Evolutionary conservation across 179 eudicot species (phyloP).

Genomic region (Sideroxylon spinosum): DNA sequence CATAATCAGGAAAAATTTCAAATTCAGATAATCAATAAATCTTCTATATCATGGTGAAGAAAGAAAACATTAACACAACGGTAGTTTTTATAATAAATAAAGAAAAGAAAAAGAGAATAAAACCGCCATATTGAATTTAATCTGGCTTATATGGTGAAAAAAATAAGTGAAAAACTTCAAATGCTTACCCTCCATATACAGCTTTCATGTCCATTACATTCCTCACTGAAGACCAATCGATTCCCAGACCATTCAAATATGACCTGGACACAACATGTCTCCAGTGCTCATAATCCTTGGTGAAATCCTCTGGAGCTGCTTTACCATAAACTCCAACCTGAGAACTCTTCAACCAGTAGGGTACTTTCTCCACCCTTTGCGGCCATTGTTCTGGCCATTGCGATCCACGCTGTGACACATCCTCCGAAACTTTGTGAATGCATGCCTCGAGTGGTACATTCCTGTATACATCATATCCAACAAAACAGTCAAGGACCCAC

Average conservation of each 20-base stretch:
- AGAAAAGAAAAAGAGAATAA: no score
- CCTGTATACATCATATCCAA: constrained; percentile 30
- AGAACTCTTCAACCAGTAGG: constrained; percentile 53
- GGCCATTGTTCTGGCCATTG: constrained; percentile 64
- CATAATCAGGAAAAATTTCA: not conserved
- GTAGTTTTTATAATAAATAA: no score
- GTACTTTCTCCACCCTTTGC: constrained; percentile 35
- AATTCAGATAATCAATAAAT: not conserved
- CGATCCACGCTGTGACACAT: constrained; percentile 40
- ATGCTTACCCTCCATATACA: constrained; percentile 69
- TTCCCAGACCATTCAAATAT: constrained; percentile 56
- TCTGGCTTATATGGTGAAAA: no score
- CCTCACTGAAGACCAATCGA: constrained; percentile 57
- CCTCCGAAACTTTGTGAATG: constrained; percentile 50
- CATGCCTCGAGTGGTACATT: constrained; percentile 48
- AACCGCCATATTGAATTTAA: no score
- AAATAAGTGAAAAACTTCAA: no score
- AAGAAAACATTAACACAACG: not conserved
- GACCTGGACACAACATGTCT: constrained; percentile 52
- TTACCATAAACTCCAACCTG: constrained; percentile 64
- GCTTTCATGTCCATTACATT: constrained; percentile 80
- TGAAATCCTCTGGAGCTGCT: constrained; percentile 65
- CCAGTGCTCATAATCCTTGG: constrained; percentile 60
- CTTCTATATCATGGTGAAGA: not conserved
- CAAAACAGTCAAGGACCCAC: not conserved